A percentile compares a stretch with the other conserved stretches of the same genome.
Evolutionary conservation across 2,329 filamentous ascomycete species (phyloP).

Genomic region (Beauveria pseudobassiana): DNA sequence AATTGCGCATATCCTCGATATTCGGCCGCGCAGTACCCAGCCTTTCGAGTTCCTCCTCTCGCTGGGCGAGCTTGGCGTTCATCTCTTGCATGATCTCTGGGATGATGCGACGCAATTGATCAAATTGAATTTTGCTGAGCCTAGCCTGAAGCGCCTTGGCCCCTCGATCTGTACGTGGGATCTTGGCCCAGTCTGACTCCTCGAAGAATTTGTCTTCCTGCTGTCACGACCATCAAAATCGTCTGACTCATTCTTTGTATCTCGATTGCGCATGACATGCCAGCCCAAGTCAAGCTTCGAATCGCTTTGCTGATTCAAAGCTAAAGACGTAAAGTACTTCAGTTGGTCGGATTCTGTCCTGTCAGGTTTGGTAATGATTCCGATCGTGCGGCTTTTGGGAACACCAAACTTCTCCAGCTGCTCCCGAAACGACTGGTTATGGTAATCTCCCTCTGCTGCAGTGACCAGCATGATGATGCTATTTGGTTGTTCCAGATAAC

Average conservation of each 20-base stretch:
- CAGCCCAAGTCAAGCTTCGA: constrained; percentile 33
- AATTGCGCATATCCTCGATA: constrained; percentile 17
- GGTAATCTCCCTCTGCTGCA: constrained; percentile 37
- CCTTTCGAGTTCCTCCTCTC: constrained; percentile 3
- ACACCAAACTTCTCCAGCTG: constrained; percentile 33
- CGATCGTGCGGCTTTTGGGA: constrained; percentile 37
- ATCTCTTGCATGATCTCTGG: constrained; percentile 17
- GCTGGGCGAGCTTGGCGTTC: constrained; percentile 5
- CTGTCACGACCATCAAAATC: constrained; percentile 17
- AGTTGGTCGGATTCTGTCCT: constrained; percentile 28
- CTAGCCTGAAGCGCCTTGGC: constrained; percentile 21
- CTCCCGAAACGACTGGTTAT: constrained; percentile 43
- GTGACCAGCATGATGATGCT: constrained; percentile 49
- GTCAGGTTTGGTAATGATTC: constrained; percentile 49
- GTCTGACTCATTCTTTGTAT: constrained; percentile 19
- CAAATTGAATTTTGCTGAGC: constrained; percentile 21
- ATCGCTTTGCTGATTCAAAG: constrained; percentile 17
- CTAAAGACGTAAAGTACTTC: constrained; percentile 11
- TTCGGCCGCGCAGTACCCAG: constrained; percentile 14
- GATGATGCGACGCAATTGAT: constrained; percentile 16
- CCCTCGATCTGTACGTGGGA: constrained; percentile 12
- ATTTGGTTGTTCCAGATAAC: constrained; percentile 43
- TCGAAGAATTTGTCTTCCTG: constrained; percentile 22
- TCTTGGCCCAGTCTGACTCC: constrained; percentile 5
- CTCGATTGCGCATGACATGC: constrained; percentile 42